These are phyloP conservation scores for Candida anutae DNA, from an alignment of 1,139 yeast genomes.

Conservation along the genomic window DNA sequence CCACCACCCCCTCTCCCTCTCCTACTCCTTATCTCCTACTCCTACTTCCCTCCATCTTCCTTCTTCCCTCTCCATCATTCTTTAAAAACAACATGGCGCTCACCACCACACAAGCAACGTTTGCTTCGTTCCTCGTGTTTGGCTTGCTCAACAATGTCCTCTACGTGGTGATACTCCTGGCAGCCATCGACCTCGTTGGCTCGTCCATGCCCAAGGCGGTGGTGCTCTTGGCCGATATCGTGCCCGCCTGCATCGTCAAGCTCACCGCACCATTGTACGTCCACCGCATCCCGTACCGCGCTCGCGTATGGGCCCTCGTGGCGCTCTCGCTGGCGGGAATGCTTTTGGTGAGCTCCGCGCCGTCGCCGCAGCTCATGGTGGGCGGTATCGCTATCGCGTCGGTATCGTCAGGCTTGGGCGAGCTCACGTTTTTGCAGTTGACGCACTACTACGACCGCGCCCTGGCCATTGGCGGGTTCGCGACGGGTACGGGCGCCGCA, in stretches of 20 bases:
- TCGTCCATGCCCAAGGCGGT: slow-evolving; percentile 75
- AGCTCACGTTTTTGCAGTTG: slow-evolving; percentile 75
- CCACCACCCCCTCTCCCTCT: no score
- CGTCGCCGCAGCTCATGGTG: slow-evolving; percentile 31
- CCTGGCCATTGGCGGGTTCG: slow-evolving; percentile 71
- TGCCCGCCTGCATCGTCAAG: slow-evolving; percentile 74
- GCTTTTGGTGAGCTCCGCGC: slow-evolving; percentile 49
- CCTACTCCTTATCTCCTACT: no score
- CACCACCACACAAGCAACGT: no score
- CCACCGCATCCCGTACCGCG: slow-evolving; percentile 52
- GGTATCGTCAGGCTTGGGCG: slow-evolving; percentile 83
- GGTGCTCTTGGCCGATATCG: slow-evolving; percentile 77
- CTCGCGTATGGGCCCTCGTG: slow-evolving; percentile 50
- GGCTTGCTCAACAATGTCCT: slow-evolving; percentile 84
- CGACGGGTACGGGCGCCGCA: slow-evolving; percentile 94
- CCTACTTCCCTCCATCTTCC: no score
- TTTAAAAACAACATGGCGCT: no score
- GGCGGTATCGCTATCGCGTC: slow-evolving; percentile 80
- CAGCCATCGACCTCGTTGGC: slow-evolving; percentile 90
- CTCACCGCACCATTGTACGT: slow-evolving; percentile 71
- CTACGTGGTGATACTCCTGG: slow-evolving; percentile 84
- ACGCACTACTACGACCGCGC: slow-evolving; percentile 58
- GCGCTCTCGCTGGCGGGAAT: slow-evolving; percentile 65
- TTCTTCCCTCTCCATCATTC: no score
- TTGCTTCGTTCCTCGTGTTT: slow-evolving; percentile 65